Evolutionary conservation across 2,329 filamentous ascomycete genomes (phyloP).

Genomic region (Coniochaeta sp.): DNA sequence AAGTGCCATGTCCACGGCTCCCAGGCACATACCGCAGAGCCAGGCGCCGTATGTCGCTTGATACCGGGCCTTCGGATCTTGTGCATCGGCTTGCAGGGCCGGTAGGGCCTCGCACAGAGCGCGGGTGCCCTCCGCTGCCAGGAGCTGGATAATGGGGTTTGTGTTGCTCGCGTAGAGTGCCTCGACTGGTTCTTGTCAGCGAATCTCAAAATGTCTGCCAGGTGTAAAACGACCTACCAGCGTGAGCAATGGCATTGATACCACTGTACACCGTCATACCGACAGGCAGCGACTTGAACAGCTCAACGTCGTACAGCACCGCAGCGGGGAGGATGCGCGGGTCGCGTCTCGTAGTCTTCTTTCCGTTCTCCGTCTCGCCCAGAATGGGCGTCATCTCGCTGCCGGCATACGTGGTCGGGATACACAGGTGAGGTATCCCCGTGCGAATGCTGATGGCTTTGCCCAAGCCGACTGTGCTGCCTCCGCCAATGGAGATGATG

Average conservation of each 20-base stretch:
- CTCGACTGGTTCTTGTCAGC: constrained; percentile 42
- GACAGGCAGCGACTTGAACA: constrained; percentile 51
- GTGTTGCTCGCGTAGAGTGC: constrained; percentile 54
- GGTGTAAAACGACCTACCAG: constrained; percentile 3
- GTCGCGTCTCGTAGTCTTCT: constrained; percentile 50
- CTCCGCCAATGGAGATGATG: constrained; percentile 54
- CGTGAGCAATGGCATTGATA: constrained; percentile 13
- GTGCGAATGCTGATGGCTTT: constrained; percentile 51
- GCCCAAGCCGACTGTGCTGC: constrained; percentile 55
- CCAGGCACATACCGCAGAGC: constrained; percentile 55
- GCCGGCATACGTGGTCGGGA: constrained; percentile 53
- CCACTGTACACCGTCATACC: constrained; percentile 36
- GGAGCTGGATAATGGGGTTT: constrained; percentile 52
- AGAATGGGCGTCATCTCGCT: constrained; percentile 59
- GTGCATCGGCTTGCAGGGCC: not conserved
- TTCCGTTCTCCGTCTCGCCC: constrained; percentile 51
- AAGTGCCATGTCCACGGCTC: constrained; percentile 52
- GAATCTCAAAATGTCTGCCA: too few species aligned
- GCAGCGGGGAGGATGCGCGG: constrained; percentile 51
- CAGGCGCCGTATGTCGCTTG: constrained; percentile 55
- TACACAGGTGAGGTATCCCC: constrained; percentile 32
- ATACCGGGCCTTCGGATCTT: constrained; percentile 34
- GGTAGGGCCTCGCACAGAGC: constrained; percentile 42
- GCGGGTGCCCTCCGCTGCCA: constrained; percentile 51
- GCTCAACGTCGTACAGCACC: constrained; percentile 59